Conservation (phyloP, 202 grass and related monocot species). For the Carex arenaria region DNA sequence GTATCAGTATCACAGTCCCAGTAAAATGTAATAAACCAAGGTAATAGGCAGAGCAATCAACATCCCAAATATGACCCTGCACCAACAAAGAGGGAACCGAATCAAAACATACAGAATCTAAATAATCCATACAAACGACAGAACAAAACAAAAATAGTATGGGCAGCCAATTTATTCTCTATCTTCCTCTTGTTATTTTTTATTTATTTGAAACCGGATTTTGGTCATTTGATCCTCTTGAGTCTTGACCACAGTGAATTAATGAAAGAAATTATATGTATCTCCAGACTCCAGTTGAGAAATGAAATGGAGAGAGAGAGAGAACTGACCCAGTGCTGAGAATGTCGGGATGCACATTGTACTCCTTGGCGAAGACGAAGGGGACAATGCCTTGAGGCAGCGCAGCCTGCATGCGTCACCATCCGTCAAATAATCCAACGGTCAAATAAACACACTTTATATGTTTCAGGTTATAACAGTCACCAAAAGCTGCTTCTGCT, state of each 20-base stretch:
- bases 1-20: slow-evolving; percentile 57
- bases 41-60: slow-evolving; percentile 94
- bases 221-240: not conserved
- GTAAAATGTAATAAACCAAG: slow-evolving; percentile 97
- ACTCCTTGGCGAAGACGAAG: slow-evolving; percentile 99
- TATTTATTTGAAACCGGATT: not conserved
- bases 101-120: slow-evolving; percentile 5
- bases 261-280: not conserved
- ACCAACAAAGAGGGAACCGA: slow-evolving; percentile 12
- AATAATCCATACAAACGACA: slow-evolving; percentile 17
- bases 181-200: not conserved
- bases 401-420: slow-evolving; percentile 51
- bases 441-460: not conserved
- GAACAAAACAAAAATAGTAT: slow-evolving; percentile 7
- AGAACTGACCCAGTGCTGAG: slow-evolving; percentile 96
- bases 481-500: not conserved
- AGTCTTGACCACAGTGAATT: not conserved
- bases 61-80: slow-evolving; percentile 99
- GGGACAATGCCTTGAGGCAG: slow-evolving; percentile 98
- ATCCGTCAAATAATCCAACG: slow-evolving; percentile 12
- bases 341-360: slow-evolving; percentile 94
- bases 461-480: not conserved
- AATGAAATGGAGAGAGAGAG: slow-evolving; percentile 9
- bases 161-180: not conserved
- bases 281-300: not conserved